phyloP scores from a whole-genome alignment of 495 filamentous ascomycete genomes.

The Penicillium malachiteum region DNA sequence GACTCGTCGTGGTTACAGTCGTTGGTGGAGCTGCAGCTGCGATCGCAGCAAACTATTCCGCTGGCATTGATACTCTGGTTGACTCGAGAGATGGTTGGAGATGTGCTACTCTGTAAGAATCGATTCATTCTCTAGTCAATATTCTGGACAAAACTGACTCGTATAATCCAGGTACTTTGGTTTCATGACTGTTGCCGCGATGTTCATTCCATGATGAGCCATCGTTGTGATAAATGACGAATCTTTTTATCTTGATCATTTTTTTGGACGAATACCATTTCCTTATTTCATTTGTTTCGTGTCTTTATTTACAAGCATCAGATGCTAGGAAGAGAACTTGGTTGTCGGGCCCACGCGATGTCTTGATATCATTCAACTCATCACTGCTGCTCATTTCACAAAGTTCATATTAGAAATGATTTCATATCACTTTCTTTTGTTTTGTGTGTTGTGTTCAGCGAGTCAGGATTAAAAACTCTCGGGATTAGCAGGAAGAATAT shows the following conservation, averaged over 20 bases:
- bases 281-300: background rate
- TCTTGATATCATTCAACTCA: no score
- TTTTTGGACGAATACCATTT: conserved; percentile 1
- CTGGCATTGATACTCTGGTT: conserved; percentile 37
- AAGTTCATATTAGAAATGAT: background rate
- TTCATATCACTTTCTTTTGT: background rate
- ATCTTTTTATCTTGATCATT: conserved; percentile 9
- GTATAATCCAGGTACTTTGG: conserved; percentile 39
- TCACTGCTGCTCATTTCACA: background rate
- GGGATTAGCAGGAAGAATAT: background rate
- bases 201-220: conserved; percentile 36
- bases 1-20: conserved; percentile 51
- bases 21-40: conserved; percentile 38
- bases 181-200: conserved; percentile 41
- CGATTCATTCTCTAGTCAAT: background rate
- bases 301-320: background rate
- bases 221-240: conserved; percentile 10
- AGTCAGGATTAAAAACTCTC: background rate
- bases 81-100: conserved; percentile 44
- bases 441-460: background rate
- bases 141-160: conserved; percentile 6
- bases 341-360: no score
- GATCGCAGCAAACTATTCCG: conserved; percentile 37
- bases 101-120: conserved; percentile 38
- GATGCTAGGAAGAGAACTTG: no score